These are phyloP conservation scores for Zygoascus ofunaensis DNA, from an alignment of 805 yeast genomes.

Conservation along the genomic window DNA sequence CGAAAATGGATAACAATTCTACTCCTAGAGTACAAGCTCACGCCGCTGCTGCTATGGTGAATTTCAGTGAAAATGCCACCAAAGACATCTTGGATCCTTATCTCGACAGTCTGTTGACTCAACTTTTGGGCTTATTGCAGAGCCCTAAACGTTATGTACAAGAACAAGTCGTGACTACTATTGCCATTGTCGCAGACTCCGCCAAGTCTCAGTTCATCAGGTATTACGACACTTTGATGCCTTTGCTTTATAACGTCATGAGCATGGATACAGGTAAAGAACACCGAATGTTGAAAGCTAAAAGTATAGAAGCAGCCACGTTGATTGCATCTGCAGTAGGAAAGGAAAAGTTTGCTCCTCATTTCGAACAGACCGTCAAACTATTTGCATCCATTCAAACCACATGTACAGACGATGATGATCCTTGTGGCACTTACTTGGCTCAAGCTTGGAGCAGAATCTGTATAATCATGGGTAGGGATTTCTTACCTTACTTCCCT, in stretches of 20 bases:
- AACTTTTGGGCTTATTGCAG: conserved; percentile 65
- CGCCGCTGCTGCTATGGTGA: conserved; percentile 97
- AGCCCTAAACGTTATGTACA: conserved; percentile 89
- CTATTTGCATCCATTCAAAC: conserved; percentile 63
- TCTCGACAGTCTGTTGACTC: conserved; percentile 67
- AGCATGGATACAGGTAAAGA: conserved; percentile 70
- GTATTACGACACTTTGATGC: conserved; percentile 93
- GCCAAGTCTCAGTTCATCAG: conserved; percentile 81
- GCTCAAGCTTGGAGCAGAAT: conserved; percentile 96
- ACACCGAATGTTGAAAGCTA: conserved; percentile 73
- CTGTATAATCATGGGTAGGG: conserved; percentile 76
- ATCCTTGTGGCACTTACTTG: conserved; percentile 75
- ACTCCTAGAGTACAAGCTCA: conserved; percentile 89
- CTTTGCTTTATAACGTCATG: conserved; percentile 69
- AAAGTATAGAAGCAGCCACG: conserved; percentile 92
- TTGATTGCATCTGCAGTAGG: conserved; percentile 94
- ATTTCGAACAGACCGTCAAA: conserved; percentile 63
- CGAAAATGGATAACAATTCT: conserved; percentile 61
- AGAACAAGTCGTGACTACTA: conserved; percentile 93
- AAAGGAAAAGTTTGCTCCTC: conserved; percentile 71
- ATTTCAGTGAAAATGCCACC: conserved; percentile 85
- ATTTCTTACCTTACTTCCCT: conserved; percentile 75
- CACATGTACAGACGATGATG: conserved; percentile 48
- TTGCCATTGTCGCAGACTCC: conserved; percentile 95
- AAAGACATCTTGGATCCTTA: conserved; percentile 88